Evolutionary conservation across 2,329 filamentous ascomycete genomes (phyloP), one percentile per base, ranked within the genome.

Genomic region (Penicillium sp.): DNA sequence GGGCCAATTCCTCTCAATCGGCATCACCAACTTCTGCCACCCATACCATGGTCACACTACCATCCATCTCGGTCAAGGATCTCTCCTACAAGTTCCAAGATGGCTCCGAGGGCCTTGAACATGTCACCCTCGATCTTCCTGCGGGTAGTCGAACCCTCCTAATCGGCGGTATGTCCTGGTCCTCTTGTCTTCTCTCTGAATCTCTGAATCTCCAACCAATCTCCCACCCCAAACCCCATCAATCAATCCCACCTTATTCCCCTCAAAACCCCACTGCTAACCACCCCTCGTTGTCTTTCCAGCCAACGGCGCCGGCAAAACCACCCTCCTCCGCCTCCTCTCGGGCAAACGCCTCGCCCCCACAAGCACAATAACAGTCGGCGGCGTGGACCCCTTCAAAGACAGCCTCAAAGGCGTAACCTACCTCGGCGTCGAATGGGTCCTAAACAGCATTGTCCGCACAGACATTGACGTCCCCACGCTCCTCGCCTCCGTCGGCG

Each of bases 401-500:
- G 85, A 92, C 38, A 87, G 89, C 11, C 86, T 97, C 31, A 91
- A 96, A 78, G 95, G 95, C 63, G 94, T 99, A 35, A 98, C 94
- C 22, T 99, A 99, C 77, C 89, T 99, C 7, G 95, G 95, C 0
- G 86, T 97, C 0, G 95, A 99, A 82, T 99, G 95, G 95, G 95
- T 98, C 3, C 85, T 99, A 10, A 98, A 98, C 81, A 91, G 91
- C 51, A 96, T 98, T 70, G 95, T 98, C 50, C 90, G 94, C 54
- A 96, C 90, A 34, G 95, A 99, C 77, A 96, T 99, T 67, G 92
- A 91, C 60, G 94, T 99, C 3, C 85, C 84, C 3, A 93, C 96
- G 66, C 86, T 99, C 5, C 86, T 99, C 28, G 81, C 87, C 51
- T 92, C 88, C 2, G 91, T 99, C 0, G 95, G 95, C 61, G 95